phyloP scores from a whole-genome alignment of 2,329 filamentous ascomycete genomes.

The Cordyceps javanica region DNA sequence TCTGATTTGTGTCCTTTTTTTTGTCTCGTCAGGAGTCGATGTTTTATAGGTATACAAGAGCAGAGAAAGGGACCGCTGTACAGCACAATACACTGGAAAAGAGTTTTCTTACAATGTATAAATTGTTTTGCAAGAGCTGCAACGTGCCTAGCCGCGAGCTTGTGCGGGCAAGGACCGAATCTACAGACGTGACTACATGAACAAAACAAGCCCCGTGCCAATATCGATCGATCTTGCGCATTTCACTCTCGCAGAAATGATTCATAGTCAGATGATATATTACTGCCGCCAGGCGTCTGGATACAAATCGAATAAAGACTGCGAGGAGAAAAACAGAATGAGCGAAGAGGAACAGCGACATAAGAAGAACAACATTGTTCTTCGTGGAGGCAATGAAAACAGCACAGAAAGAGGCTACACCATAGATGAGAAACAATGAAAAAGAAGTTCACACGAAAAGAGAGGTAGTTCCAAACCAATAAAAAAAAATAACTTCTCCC shows the following conservation, averaged over 20 bases:
- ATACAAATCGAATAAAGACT: background rate
- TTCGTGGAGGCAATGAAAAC: background rate
- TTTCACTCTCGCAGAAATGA: too few species aligned
- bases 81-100: background rate
- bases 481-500: background rate
- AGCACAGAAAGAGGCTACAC: background rate
- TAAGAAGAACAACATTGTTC: too few species aligned
- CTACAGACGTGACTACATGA: too few species aligned
- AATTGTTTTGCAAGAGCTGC: background rate
- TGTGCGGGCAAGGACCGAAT: too few species aligned
- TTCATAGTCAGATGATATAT: too few species aligned
- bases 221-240: too few species aligned
- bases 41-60: background rate
- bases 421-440: background rate
- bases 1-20: background rate
- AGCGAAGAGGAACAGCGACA: background rate
- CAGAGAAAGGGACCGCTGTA: background rate
- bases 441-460: background rate
- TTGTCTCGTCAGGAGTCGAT: too few species aligned
- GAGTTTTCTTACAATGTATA: background rate
- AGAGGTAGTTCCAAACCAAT: background rate
- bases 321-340: background rate
- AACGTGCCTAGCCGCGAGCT: too few species aligned
- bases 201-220: too few species aligned
- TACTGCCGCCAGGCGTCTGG: too few species aligned